Base-by-base conservation (phyloP, 305 asterid species). In the Fraxinus albicans region DNA sequence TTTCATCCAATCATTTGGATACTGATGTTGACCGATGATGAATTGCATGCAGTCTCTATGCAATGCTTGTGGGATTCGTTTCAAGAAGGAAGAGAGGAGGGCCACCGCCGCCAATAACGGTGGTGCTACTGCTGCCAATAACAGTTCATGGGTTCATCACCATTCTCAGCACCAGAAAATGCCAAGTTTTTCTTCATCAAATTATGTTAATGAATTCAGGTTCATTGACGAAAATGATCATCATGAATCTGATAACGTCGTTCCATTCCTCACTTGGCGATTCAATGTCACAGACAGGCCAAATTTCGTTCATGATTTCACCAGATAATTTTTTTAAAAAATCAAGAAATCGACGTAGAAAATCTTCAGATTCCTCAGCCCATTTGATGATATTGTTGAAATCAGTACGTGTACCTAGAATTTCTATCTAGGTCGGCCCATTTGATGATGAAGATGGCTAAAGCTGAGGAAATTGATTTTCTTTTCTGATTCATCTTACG, bases 11-110 rank as follows among this genome's bases (percentile, higher is more conserved):
- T 40, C 47, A 40, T 40, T 40, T 40, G 47, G 47, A 40, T 40
- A 40, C 47, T 12, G 53, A 44, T 44, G 69, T 8, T 35, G 21
- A 40, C 47, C 3, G 53, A 44, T 44, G 69, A 23, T 35, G 21
- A 60, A 60, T 0, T 60, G 33, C 31, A 2, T 85, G 92, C 94
- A 96, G 99, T 96, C 99, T 3, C 87, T 96, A 1, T 44, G 53
- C 53, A 44, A 44, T 12, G 53, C 53, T 44, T 44, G 53, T 44
- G 53, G 53, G 53, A 44, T 44, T 12, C 53, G 53, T 10, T 44
- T 10, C 53, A 44, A 44, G 53, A 44, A 44, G 53, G 53, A 44
- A 44, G 53, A 44, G 5, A 44, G 53, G 53, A 44, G 53, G 53
- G 53, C 53, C 53, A 12, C 53, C 93, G 93, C 94, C 77, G 83